Percentiles rank a stretch among this genome's conserved stretches.
Conservation (phyloP, 345 rosid species). For the Rhizophora mangle region DNA sequence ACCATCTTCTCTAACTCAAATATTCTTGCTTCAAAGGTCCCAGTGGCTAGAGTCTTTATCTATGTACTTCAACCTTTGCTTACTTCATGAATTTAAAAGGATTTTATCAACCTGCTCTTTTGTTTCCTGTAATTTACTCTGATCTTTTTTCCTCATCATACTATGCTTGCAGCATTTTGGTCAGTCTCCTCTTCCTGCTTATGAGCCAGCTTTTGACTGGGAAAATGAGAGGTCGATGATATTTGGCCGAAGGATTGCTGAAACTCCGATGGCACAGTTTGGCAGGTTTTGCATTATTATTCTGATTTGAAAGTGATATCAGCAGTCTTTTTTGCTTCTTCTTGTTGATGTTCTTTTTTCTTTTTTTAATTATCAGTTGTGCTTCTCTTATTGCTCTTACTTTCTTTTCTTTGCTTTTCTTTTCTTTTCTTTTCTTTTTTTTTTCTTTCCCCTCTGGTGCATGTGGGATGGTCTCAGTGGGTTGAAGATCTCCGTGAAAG, state of each 20-base stretch:
- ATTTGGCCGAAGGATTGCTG: constrained; percentile 90
- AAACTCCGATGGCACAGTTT: constrained; percentile 56
- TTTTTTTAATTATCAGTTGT: neutral
- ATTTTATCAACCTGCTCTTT: neutral
- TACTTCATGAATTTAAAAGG: neutral
- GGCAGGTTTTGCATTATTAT: constrained; percentile 50
- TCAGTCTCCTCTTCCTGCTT: constrained; percentile 88
- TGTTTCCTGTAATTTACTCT: neutral
- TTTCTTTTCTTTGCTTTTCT: constrained; percentile 1
- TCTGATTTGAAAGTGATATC: neutral
- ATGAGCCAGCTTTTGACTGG: constrained; percentile 99
- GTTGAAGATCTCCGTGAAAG: constrained; percentile 91
- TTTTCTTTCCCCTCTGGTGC: constrained; percentile 10
- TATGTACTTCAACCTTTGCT: too few species aligned
- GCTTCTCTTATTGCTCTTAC: constrained; percentile 2
- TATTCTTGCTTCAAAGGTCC: constrained; percentile 48
- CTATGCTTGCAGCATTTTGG: constrained; percentile 72
- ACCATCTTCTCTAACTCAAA: constrained; percentile 22
- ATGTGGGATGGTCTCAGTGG: constrained; percentile 51
- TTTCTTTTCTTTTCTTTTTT: too few species aligned
- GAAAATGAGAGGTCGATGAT: constrained; percentile 89
- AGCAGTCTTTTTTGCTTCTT: neutral
- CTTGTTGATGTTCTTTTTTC: neutral
- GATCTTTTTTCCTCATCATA: neutral
- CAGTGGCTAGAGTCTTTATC: neutral